Conservation (phyloP, 495 filamentous ascomycete genomes). For the Penicillium samsonianum region DNA sequence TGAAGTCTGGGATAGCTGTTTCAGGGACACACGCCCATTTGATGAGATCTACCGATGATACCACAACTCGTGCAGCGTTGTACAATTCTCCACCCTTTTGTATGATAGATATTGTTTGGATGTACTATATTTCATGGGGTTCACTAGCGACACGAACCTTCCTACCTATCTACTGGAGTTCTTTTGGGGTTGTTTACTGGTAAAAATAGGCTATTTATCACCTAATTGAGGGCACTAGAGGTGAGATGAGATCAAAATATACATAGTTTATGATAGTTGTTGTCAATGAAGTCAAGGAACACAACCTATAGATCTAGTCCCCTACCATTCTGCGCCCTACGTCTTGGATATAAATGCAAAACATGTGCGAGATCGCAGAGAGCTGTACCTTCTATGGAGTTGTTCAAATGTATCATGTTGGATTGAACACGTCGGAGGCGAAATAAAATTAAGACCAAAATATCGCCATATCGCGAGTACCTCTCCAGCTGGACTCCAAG, state of each 20-base stretch:
- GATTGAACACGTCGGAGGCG: conserved; percentile 21
- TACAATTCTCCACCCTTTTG: conserved; percentile 20
- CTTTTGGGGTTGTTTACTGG: not conserved
- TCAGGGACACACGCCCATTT: conserved; percentile 89
- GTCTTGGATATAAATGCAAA: not conserved
- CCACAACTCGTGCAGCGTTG: conserved; percentile 9
- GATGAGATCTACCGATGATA: conserved; percentile 90
- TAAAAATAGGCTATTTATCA: not conserved
- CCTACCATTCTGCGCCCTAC: not conserved
- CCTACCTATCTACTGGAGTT: not conserved
- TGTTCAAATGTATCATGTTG: conserved; percentile 29
- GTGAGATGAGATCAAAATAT: not conserved
- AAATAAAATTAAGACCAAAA: conserved; percentile 26
- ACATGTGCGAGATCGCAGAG: not conserved
- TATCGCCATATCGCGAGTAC: conserved; percentile 22
- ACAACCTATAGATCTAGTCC: not conserved
- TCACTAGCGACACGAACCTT: not conserved
- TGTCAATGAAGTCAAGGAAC: not conserved
- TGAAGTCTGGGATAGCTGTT: conserved; percentile 97
- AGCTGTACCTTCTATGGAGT: not conserved
- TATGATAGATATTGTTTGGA: conserved; percentile 26
- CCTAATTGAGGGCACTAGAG: not conserved
- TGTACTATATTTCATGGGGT: conserved; percentile 5
- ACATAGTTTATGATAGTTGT: not conserved
- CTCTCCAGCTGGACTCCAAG: conserved; percentile 20